These are phyloP conservation scores for Elongisporangium prolatum DNA, from an alignment of 352 stramenopile genomes.

Conservation along the genomic window DNA sequence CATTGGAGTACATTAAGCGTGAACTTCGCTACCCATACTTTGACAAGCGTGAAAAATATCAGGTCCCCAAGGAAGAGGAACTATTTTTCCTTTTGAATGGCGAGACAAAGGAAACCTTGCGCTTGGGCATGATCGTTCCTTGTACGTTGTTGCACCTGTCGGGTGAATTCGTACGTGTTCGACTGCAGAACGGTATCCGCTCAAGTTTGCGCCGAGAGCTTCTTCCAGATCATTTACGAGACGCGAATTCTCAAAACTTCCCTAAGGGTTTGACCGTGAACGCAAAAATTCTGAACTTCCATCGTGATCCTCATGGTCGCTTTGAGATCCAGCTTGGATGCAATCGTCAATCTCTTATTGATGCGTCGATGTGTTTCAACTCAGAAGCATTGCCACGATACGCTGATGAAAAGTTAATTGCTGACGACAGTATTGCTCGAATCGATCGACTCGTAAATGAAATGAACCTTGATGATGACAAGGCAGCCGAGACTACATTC, in stretches of 20 bases:
- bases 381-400: constrained; percentile 49
- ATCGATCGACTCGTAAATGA: constrained; percentile 78
- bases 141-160: constrained; percentile 82
- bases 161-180: constrained; percentile 79
- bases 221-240: constrained; percentile 74
- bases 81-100: constrained; percentile 85
- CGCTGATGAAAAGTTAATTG: constrained; percentile 46
- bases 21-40: constrained; percentile 89
- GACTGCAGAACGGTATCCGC: constrained; percentile 80
- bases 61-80: constrained; percentile 79
- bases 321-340: constrained; percentile 77
- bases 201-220: constrained; percentile 70
- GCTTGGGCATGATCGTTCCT: constrained; percentile 82
- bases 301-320: constrained; percentile 67
- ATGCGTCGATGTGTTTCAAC: constrained; percentile 74
- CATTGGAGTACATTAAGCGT: constrained; percentile 86
- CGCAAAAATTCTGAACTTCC: constrained; percentile 69
- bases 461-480: constrained; percentile 71
- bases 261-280: constrained; percentile 87
- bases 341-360: constrained; percentile 64
- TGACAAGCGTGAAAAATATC: constrained; percentile 82
- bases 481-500: constrained; percentile 23
- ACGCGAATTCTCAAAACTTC: constrained; percentile 56
- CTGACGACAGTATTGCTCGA: constrained; percentile 61
- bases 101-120: constrained; percentile 77